Evolutionary conservation across 768 basidiomycete species (phyloP).

Genomic region (Hortiboletus flavorubellus): DNA sequence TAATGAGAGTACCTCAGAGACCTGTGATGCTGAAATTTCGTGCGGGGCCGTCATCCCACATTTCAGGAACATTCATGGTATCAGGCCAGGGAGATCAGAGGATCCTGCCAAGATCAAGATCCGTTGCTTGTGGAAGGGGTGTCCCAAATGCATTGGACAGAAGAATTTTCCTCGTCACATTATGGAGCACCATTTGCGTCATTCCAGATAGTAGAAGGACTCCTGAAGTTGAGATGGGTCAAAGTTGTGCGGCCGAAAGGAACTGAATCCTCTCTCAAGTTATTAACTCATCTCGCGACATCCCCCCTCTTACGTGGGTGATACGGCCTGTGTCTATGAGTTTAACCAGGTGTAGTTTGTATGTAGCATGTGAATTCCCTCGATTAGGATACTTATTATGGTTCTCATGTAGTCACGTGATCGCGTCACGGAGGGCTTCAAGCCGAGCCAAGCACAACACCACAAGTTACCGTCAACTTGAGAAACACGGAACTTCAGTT

Average conservation of each 20-base stretch:
- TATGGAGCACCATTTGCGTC: not conserved
- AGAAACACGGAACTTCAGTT: too few species aligned
- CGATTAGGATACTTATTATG: too few species aligned
- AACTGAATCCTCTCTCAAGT: not conserved
- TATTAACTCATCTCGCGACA: too few species aligned
- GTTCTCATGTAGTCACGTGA: too few species aligned
- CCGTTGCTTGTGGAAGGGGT: not conserved
- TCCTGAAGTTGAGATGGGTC: not conserved
- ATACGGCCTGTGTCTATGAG: not conserved
- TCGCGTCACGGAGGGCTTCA: too few species aligned
- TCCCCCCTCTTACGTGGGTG: not conserved
- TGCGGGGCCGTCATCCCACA: not conserved
- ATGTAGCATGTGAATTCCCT: too few species aligned
- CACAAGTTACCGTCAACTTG: too few species aligned
- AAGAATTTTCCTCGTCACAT: conserved; percentile 10
- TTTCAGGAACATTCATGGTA: not conserved
- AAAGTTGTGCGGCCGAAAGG: not conserved
- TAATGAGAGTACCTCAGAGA: too few species aligned
- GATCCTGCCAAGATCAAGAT: rapidly evolving
- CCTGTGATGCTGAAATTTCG: not conserved
- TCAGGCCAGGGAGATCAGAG: not conserved
- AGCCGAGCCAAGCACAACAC: too few species aligned
- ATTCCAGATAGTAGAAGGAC: not conserved
- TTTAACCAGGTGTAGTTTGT: too few species aligned
- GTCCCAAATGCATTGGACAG: rapidly evolving